These are phyloP conservation scores for Raffaelea arxii DNA, from an alignment of 2,329 filamentous ascomycete genomes.

Conservation along the genomic window DNA sequence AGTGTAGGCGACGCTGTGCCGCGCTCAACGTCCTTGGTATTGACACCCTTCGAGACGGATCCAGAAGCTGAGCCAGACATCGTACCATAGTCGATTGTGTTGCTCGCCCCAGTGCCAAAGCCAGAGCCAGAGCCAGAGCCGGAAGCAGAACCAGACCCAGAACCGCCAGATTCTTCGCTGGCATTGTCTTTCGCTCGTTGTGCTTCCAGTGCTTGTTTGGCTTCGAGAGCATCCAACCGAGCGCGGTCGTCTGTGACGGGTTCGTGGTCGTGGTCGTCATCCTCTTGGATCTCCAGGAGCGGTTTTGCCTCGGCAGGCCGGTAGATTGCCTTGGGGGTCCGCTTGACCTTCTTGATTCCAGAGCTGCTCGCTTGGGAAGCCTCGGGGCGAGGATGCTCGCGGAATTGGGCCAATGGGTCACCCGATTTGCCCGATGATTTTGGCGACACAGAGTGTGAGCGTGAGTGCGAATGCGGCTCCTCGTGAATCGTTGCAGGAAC, in stretches of 20 bases:
- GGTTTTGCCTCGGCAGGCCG: conserved; percentile 62
- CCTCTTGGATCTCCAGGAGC: conserved; percentile 38
- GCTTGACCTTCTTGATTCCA: conserved; percentile 48
- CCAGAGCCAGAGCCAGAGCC: not conserved
- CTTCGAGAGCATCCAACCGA: no score
- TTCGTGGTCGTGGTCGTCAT: conserved; percentile 32
- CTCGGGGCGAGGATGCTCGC: not conserved
- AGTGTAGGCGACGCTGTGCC: conserved; percentile 9
- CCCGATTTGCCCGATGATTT: no score
- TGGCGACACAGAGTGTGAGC: no score
- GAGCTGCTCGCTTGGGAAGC: not conserved
- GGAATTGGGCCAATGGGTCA: not conserved
- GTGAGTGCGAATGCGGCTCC: conserved; percentile 32
- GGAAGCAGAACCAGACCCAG: not conserved
- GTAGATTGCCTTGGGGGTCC: conserved; percentile 81
- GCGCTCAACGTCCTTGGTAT: not conserved
- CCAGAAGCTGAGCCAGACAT: not conserved
- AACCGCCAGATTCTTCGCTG: not conserved
- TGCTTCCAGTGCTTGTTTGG: no score
- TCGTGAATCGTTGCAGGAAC: conserved; percentile 71
- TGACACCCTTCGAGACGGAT: not conserved
- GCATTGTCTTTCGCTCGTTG: conserved; percentile 1
- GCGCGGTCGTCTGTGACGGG: conserved; percentile 17
- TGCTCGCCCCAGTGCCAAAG: not conserved
- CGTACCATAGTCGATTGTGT: not conserved